Conservation (phyloP, 2,329 filamentous ascomycete genomes). For the Alternaria ventricosa region DNA sequence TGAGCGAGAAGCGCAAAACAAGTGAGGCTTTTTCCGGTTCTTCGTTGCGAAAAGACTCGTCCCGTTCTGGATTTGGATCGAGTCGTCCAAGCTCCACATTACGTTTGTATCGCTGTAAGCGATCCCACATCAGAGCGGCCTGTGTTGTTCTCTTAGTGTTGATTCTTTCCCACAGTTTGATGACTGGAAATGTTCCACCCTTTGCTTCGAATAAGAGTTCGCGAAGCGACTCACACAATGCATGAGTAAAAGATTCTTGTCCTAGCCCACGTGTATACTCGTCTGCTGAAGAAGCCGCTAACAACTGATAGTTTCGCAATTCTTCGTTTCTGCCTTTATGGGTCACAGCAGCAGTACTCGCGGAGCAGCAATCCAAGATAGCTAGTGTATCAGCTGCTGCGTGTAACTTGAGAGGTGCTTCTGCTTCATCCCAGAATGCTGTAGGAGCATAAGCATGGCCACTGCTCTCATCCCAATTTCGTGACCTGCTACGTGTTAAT, state of each 20-base stretch:
- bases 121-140: conserved; percentile 1
- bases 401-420: not conserved
- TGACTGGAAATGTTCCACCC: not conserved
- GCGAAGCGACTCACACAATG: not conserved
- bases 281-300: conserved; percentile 4
- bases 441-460: too few relatives aligned
- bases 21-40: conserved; percentile 1
- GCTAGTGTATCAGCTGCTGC: conserved; percentile 29
- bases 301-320: conserved; percentile 7
- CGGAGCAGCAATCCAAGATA: conserved; percentile 43
- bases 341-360: conserved; percentile 24
- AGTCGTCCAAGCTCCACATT: not conserved
- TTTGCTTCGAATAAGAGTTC: not conserved
- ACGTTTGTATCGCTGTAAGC: not conserved
- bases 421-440: too few relatives aligned
- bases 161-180: not conserved
- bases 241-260: not conserved
- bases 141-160: not conserved
- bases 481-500: too few relatives aligned
- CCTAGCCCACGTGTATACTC: not conserved
- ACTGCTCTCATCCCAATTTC: too few relatives aligned
- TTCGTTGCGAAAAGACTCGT: not conserved
- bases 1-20: conserved; percentile 10
- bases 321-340: conserved; percentile 14
- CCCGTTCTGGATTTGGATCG: not conserved